A percentile compares a stretch with the other conserved stretches of the same genome.
Evolutionary conservation across 371 early-diverging fungal species (phyloP).

Genomic region (Paraphysoderma sedebokerense): DNA sequence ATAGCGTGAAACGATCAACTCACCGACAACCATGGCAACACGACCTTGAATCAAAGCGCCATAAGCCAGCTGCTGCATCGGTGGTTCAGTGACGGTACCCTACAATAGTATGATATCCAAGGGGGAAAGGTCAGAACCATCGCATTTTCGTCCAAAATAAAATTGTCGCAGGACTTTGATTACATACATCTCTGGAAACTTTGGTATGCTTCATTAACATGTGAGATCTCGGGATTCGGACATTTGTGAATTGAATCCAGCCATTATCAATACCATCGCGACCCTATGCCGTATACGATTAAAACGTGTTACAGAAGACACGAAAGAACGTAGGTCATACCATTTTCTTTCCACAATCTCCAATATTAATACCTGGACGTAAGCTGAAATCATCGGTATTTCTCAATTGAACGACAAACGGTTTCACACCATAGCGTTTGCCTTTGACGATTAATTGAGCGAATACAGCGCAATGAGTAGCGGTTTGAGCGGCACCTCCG

Average conservation of each 20-base stretch:
- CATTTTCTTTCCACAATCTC: constrained; percentile 54
- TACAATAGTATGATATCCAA: no score
- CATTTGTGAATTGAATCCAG: constrained; percentile 66
- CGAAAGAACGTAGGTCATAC: background rate
- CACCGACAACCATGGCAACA: constrained; percentile 74
- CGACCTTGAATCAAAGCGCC: constrained; percentile 78
- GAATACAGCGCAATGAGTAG: constrained; percentile 63
- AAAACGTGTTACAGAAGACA: background rate
- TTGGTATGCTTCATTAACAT: constrained; percentile 87
- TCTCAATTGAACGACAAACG: constrained; percentile 54
- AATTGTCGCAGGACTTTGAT: no score
- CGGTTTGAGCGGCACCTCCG: constrained; percentile 74
- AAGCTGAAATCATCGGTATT: constrained; percentile 33
- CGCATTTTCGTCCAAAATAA: no score
- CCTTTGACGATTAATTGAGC: constrained; percentile 62
- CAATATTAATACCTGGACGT: constrained; percentile 44
- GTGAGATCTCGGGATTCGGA: constrained; percentile 57
- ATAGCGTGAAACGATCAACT: no score
- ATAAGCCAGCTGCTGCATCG: constrained; percentile 55
- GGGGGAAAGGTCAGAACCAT: no score
- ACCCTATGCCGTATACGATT: constrained; percentile 13
- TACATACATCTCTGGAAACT: constrained; percentile 45
- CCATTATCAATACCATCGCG: constrained; percentile 71
- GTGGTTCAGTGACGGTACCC: constrained; percentile 22
- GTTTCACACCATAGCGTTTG: constrained; percentile 59